Evolutionary conservation across 768 basidiomycete species (phyloP).

Genomic region (Mycena rosella): DNA sequence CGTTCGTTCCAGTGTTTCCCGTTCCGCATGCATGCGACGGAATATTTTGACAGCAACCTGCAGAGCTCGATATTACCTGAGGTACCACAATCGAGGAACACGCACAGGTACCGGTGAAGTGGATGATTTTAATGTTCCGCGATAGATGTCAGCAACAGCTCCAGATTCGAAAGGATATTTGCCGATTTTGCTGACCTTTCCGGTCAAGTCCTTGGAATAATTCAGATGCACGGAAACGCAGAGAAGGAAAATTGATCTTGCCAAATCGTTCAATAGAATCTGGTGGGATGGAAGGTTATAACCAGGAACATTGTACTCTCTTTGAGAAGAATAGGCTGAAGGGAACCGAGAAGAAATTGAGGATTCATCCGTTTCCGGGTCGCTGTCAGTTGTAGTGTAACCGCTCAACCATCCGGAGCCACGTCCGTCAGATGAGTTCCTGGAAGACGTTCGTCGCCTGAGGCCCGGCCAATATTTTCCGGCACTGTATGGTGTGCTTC

Average conservation of each 20-base stretch:
- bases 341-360: neutral
- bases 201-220: slow-evolving; percentile 12
- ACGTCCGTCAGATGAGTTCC: slow-evolving; percentile 7
- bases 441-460: slow-evolving; percentile 5
- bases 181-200: slow-evolving; percentile 10
- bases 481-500: neutral
- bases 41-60: slow-evolving; percentile 22
- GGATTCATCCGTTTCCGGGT: neutral
- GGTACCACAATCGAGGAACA: neutral
- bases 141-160: slow-evolving; percentile 26
- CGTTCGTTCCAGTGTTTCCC: slow-evolving; percentile 10
- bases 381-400: slow-evolving; percentile 15
- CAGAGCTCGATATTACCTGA: neutral
- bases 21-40: slow-evolving; percentile 29
- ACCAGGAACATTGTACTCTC: neutral
- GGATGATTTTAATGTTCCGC: neutral
- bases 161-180: slow-evolving; percentile 26
- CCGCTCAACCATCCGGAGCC: slow-evolving; percentile 10
- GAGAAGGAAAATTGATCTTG: neutral
- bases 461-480: neutral
- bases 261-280: neutral
- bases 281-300: neutral
- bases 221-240: neutral
- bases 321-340: neutral
- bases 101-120: neutral